phyloP scores from a whole-genome alignment of 1,284 basidiomycete genomes.

The Amylostereum areolatum region DNA sequence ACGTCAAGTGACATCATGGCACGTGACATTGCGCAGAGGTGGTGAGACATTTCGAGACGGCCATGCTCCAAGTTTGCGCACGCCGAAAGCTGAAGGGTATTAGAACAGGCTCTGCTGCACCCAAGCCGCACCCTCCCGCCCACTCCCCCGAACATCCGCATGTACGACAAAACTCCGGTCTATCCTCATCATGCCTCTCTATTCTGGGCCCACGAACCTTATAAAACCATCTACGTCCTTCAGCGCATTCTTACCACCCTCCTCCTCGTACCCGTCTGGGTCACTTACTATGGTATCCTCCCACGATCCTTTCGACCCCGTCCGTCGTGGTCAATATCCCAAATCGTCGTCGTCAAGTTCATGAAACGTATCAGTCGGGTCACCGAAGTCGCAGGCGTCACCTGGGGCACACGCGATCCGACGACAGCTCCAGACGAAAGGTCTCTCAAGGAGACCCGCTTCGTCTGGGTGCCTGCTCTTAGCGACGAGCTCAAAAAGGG shows the following conservation, averaged over 20 bases:
- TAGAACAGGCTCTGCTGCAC: too few relatives aligned
- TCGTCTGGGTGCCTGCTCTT: slow-evolving; percentile 41
- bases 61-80: too few relatives aligned
- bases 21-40: too few relatives aligned
- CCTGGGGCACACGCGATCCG: slow-evolving; percentile 42
- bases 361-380: slow-evolving; percentile 44
- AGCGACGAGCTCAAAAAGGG: slow-evolving; percentile 33
- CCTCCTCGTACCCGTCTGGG: slow-evolving; percentile 38
- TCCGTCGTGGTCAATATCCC: slow-evolving; percentile 39
- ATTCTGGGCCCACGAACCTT: slow-evolving; percentile 38
- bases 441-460: slow-evolving; percentile 37
- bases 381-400: slow-evolving; percentile 47
- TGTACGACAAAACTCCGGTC: slow-evolving; percentile 16
- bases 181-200: slow-evolving; percentile 32
- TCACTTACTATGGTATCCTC: slow-evolving; percentile 31
- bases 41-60: too few relatives aligned
- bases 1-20: too few relatives aligned
- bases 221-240: slow-evolving; percentile 40
- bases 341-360: slow-evolving; percentile 44
- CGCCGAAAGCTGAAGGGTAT: too few relatives aligned
- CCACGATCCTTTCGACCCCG: slow-evolving; percentile 39
- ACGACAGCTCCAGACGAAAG: slow-evolving; percentile 22
- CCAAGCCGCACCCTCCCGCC: too few relatives aligned
- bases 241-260: slow-evolving; percentile 41
- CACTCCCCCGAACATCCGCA: background rate